Evolutionary conservation across 2,329 filamentous ascomycete genomes (phyloP).

Genomic region (Ophidiomyces ophidiicola): DNA sequence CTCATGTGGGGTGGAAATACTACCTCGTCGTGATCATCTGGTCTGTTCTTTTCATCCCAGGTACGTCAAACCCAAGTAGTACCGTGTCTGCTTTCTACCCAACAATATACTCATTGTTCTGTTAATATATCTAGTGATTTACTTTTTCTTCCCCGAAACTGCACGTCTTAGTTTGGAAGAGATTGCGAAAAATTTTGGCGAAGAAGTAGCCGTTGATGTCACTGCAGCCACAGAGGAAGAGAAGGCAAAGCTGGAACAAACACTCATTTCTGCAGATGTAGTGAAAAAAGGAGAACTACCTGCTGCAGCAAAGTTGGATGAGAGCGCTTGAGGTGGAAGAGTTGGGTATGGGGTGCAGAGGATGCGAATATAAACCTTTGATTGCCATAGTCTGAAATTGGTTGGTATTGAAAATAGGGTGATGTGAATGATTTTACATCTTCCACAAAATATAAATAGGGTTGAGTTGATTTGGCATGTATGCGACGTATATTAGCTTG

Average conservation of each 20-base stretch:
- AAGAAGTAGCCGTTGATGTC: slow-evolving; percentile 39
- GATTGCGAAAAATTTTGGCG: slow-evolving; percentile 38
- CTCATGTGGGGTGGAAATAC: slow-evolving; percentile 40
- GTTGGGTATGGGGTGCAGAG: too few relatives aligned
- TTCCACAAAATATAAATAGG: too few relatives aligned
- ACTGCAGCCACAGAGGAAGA: slow-evolving; percentile 35
- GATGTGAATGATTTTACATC: too few relatives aligned
- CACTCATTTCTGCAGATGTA: not conserved
- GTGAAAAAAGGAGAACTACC: not conserved
- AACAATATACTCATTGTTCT: slow-evolving; percentile 8
- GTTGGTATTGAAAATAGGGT: too few relatives aligned
- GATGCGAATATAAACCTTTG: too few relatives aligned
- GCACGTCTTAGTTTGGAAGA: slow-evolving; percentile 36
- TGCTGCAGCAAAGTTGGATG: not conserved
- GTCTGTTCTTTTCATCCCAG: slow-evolving; percentile 33
- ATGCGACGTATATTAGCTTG: too few relatives aligned
- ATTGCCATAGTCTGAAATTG: too few relatives aligned
- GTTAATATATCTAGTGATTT: slow-evolving; percentile 24
- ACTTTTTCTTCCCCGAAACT: slow-evolving; percentile 37
- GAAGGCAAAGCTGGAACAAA: slow-evolving; percentile 15
- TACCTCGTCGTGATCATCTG: slow-evolving; percentile 39
- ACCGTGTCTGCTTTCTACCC: not conserved
- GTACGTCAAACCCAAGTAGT: slow-evolving; percentile 15
- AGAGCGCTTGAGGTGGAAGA: slow-evolving; percentile 1
- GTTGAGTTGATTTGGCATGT: too few relatives aligned